Evolutionary conservation across 2,329 filamentous ascomycete species (phyloP), one percentile per base, ranked within the genome.

Genomic region (Aureobasidium uvarum): DNA sequence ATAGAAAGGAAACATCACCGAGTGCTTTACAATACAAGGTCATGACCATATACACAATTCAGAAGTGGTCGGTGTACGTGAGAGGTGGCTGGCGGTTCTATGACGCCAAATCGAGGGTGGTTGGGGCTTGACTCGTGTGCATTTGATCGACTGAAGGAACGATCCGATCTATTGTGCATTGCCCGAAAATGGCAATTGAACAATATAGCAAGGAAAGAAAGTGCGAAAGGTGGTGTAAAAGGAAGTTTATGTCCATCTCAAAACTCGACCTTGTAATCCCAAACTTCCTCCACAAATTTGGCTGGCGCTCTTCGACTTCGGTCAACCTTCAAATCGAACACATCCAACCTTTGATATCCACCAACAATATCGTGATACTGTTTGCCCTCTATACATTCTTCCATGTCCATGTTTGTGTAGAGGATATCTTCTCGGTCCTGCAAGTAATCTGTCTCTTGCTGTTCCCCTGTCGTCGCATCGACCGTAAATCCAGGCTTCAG

Each of bases 281-380:
- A 20, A 20, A 6, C 2, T 16, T 20, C 38, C 14, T 66, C 67
- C 18, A 46, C 65, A 50, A 77, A 77, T 0, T 55, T 71, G 0
- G 73, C 72, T 0, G 79, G 79, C 16, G 76, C 67, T 28, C 72
- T 69, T 16, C 80, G 74, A 16, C 70, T 74, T 1, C 81, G 72
- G 67, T 83, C 74, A 0, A 85, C 80, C 38, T 77, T 80, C 10
- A 85, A 62, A 36, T 83, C 75, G 68, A 85, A 86, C 1, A 86
- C 75, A 70, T 85, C 83, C 3, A 82, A 71, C 2, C 84, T 73
- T 70, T 85, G 84, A 72, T 85, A 85, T 0, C 82, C 82, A 0
- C 83, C 83, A 1, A 82, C 81, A 2, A 84, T 77, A 71, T 85
- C 84, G 66, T 85, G 83, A 67, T 81, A 85, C 70, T 85, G 83